Percentiles rank a stretch among this genome's conserved stretches.
Conservation (phyloP, 2,329 filamentous ascomycete genomes). For the Venturia asperata region DNA sequence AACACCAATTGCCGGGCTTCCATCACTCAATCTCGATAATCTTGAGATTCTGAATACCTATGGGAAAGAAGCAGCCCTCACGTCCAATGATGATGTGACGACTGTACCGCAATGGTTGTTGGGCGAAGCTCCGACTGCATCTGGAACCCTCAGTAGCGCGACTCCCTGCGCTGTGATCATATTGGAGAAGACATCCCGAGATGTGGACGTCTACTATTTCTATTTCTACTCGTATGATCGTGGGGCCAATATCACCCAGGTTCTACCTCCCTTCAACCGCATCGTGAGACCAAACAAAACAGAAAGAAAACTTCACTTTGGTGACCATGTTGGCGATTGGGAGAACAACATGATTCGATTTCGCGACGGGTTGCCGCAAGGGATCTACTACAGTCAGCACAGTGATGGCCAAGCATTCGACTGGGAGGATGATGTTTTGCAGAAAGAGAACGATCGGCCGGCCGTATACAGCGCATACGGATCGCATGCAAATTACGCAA, state of each 20-base stretch:
- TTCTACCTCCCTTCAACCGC: slow-evolving; percentile 35
- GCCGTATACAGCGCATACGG: slow-evolving; percentile 54
- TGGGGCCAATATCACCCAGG: slow-evolving; percentile 44
- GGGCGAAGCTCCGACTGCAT: slow-evolving; percentile 47
- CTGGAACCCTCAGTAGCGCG: slow-evolving; percentile 45
- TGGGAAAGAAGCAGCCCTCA: slow-evolving; percentile 35
- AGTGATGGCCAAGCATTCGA: slow-evolving; percentile 55
- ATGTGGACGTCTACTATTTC: slow-evolving; percentile 56
- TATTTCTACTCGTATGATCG: slow-evolving; percentile 55
- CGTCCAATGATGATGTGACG: slow-evolving; percentile 38
- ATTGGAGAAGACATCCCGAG: slow-evolving; percentile 47
- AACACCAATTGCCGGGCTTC: slow-evolving; percentile 24
- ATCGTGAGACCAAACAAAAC: slow-evolving; percentile 58
- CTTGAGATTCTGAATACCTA: slow-evolving; percentile 36
- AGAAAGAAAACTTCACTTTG: slow-evolving; percentile 68
- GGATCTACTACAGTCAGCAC: slow-evolving; percentile 59
- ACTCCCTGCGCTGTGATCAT: slow-evolving; percentile 50
- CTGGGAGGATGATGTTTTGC: slow-evolving; percentile 55
- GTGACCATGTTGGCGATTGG: slow-evolving; percentile 59
- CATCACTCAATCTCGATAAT: slow-evolving; percentile 38
- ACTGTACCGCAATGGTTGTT: slow-evolving; percentile 37
- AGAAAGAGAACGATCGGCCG: slow-evolving; percentile 45
- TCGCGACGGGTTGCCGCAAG: slow-evolving; percentile 45
- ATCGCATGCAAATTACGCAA: slow-evolving; percentile 59
- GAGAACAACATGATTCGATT: slow-evolving; percentile 66